These are phyloP conservation scores for Mortierella sp. DNA, from an alignment of 371 early-diverging fungal genomes.

Conservation along the genomic window DNA sequence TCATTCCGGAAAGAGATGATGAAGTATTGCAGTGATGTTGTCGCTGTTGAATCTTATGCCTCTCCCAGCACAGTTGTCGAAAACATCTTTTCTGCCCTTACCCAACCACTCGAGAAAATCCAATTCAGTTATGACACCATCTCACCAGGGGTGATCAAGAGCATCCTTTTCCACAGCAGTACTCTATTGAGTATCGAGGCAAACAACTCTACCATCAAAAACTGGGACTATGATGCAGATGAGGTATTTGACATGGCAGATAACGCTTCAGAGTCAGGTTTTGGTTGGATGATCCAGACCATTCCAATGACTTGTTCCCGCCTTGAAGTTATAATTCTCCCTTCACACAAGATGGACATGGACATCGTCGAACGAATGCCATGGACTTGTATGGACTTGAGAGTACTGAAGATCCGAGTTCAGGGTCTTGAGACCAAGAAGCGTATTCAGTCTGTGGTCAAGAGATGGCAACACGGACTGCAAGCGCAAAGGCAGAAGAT, in stretches of 20 bases:
- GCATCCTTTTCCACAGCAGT: neutral
- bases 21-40: neutral
- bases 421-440: neutral
- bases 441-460: neutral
- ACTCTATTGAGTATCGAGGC: neutral
- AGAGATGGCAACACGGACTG: neutral
- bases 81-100: neutral
- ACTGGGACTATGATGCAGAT: neutral
- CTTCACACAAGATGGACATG: neutral
- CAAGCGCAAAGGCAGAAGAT: too few relatives aligned
- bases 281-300: neutral
- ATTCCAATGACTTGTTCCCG: neutral
- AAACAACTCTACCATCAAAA: too few relatives aligned
- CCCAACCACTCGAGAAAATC: neutral
- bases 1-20: neutral
- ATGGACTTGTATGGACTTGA: neutral
- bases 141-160: neutral
- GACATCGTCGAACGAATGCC: neutral
- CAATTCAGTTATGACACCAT: neutral
- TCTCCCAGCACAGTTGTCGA: neutral
- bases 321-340: neutral
- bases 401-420: neutral
- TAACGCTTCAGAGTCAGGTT: neutral
- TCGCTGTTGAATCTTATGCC: neutral
- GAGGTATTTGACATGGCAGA: neutral